phyloP scores from a whole-genome alignment of 2,329 filamentous ascomycete genomes.

The Aspergillus sergii region DNA sequence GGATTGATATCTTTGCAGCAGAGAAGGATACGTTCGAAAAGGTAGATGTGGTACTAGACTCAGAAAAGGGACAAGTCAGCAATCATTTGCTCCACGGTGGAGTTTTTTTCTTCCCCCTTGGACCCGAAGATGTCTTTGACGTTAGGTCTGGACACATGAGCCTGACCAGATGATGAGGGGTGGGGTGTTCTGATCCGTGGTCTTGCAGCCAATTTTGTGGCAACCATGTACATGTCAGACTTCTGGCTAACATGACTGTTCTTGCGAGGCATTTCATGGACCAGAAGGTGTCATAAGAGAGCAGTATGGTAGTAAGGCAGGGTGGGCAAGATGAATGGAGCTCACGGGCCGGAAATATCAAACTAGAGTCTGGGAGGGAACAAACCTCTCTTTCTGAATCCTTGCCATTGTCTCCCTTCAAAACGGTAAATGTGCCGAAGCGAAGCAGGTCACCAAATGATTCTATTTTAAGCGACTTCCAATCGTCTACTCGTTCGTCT shows the following conservation, averaged over 20 bases:
- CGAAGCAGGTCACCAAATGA: conserved; percentile 88
- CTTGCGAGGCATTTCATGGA: not conserved
- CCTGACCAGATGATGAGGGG: too few relatives aligned
- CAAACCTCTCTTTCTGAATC: conserved; percentile 88
- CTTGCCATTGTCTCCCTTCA: conserved; percentile 74
- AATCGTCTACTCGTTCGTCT: conserved; percentile 83
- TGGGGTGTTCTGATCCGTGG: not conserved
- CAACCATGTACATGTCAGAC: too few relatives aligned
- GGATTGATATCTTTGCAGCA: conserved; percentile 95
- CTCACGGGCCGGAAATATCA: conserved; percentile 8
- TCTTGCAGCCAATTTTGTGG: not conserved
- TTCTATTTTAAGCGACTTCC: conserved; percentile 90
- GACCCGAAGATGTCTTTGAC: too few relatives aligned
- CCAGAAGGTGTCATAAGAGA: not conserved
- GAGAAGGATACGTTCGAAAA: conserved; percentile 92
- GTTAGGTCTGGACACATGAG: too few relatives aligned
- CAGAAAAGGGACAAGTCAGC: conserved; percentile 20
- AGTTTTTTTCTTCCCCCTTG: too few relatives aligned
- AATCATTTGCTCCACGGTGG: not conserved
- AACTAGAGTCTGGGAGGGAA: conserved; percentile 22
- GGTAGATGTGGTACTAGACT: conserved; percentile 87
- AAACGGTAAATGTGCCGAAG: conserved; percentile 86
- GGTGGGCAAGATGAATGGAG: conserved; percentile 6
- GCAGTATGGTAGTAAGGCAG: not conserved
- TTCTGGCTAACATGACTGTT: too few relatives aligned